Conservation (phyloP, 371 early-diverging fungal genomes). For the Circinella minor region DNA sequence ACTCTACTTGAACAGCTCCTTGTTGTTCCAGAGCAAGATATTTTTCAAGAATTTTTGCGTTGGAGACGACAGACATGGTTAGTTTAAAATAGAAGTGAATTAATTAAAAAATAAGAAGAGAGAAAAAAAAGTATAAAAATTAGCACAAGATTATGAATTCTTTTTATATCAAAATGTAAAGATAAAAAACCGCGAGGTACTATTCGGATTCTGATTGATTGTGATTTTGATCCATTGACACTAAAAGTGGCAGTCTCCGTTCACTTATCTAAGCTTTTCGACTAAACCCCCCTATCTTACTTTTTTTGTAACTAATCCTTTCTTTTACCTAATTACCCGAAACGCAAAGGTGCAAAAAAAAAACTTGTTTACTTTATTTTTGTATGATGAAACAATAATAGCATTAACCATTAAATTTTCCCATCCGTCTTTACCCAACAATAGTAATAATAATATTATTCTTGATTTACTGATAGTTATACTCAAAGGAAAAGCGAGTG, state of each 20-base stretch:
- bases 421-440: no score
- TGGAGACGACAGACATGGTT: constrained; percentile 45
- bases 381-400: background rate
- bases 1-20: constrained; percentile 61
- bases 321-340: background rate
- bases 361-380: constrained; percentile 1
- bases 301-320: no score
- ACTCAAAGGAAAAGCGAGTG: no score
- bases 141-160: background rate
- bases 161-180: constrained; percentile 5
- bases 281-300: constrained; percentile 7
- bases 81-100: background rate
- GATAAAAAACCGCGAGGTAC: background rate
- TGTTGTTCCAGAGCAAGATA: constrained; percentile 60
- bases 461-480: no score
- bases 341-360: background rate
- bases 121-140: background rate
- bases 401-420: background rate
- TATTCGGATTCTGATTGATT: constrained; percentile 5
- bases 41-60: constrained; percentile 52
- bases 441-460: no score
- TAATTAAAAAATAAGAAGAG: constrained; percentile 7
- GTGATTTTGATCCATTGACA: background rate
- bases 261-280: constrained; percentile 12
- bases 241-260: constrained; percentile 11